Evolutionary conservation across 2,329 filamentous ascomycete genomes (phyloP).

Genomic region (Fusarium ambrosium): DNA sequence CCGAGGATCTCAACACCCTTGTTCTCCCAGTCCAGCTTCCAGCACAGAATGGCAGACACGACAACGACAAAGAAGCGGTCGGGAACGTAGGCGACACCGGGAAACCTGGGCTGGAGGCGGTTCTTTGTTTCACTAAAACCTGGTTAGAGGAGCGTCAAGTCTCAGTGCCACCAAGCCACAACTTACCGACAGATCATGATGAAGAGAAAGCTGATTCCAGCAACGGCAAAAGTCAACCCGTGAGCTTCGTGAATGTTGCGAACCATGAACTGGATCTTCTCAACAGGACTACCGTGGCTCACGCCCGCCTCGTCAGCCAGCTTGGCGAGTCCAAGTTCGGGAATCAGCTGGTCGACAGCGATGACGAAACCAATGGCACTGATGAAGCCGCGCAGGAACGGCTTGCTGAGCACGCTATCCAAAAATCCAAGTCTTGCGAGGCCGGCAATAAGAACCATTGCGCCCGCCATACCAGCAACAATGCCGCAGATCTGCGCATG

Average conservation of each 20-base stretch:
- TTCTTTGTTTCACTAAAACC: constrained; percentile 80
- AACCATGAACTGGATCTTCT: constrained; percentile 86
- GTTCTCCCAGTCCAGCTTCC: constrained; percentile 81
- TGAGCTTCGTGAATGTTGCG: constrained; percentile 76
- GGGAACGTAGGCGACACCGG: constrained; percentile 86
- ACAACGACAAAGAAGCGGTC: constrained; percentile 94
- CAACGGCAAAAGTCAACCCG: constrained; percentile 80
- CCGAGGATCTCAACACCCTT: constrained; percentile 88
- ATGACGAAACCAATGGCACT: constrained; percentile 98
- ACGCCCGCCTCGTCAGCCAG: constrained; percentile 75
- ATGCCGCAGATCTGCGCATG: constrained; percentile 90
- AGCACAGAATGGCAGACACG: constrained; percentile 83
- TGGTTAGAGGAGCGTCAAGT: constrained; percentile 11
- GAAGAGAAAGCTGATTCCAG: constrained; percentile 82
- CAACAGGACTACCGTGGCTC: constrained; percentile 85
- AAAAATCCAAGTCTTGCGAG: constrained; percentile 89
- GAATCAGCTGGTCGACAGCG: constrained; percentile 92
- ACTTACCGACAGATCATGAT: constrained; percentile 90
- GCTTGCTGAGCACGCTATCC: constrained; percentile 92
- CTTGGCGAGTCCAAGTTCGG: constrained; percentile 83
- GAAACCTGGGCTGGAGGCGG: constrained; percentile 82
- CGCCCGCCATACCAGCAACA: constrained; percentile 87
- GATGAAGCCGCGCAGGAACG: constrained; percentile 95
- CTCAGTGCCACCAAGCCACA: background rate
- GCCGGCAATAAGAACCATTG: constrained; percentile 89